Evolutionary conservation across 108 stramenopile genomes (phyloP).

Genomic region (Skeletonema tropicum): DNA sequence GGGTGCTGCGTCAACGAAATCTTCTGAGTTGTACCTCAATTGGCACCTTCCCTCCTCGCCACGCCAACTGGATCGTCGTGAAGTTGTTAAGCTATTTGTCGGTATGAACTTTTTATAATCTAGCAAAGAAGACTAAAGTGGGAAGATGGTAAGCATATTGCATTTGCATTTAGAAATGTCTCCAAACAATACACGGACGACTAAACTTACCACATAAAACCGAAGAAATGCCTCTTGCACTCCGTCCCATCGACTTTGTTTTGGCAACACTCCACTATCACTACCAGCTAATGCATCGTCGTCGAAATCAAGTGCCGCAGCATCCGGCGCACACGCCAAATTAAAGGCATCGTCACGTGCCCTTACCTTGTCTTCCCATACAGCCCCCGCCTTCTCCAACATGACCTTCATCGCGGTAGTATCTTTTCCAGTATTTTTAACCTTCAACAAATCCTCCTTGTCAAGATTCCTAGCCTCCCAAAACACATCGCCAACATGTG

Average conservation of each 20-base stretch:
- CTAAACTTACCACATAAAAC: constrained; percentile 62
- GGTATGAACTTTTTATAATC: constrained; percentile 77
- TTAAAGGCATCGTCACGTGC: constrained; percentile 80
- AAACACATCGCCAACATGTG: constrained; percentile 74
- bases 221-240: constrained; percentile 87
- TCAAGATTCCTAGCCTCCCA: constrained; percentile 69
- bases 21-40: constrained; percentile 53
- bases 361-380: constrained; percentile 68
- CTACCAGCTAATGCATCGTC: constrained; percentile 38
- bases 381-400: constrained; percentile 28
- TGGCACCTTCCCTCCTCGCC: constrained; percentile 43
- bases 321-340: constrained; percentile 71
- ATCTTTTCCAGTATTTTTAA: constrained; percentile 20
- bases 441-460: constrained; percentile 38
- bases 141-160: not conserved
- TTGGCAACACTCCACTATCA: constrained; percentile 23
- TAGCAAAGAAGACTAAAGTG: constrained; percentile 53
- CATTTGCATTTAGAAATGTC: not conserved
- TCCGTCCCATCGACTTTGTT: constrained; percentile 74
- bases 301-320: constrained; percentile 17
- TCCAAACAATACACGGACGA: not conserved
- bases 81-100: constrained; percentile 5
- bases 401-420: constrained; percentile 5
- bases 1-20: constrained; percentile 58
- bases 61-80: constrained; percentile 32